These are phyloP conservation scores for Epicoccum nigrum DNA, from an alignment of 2,329 filamentous ascomycete genomes.

Conservation along the genomic window DNA sequence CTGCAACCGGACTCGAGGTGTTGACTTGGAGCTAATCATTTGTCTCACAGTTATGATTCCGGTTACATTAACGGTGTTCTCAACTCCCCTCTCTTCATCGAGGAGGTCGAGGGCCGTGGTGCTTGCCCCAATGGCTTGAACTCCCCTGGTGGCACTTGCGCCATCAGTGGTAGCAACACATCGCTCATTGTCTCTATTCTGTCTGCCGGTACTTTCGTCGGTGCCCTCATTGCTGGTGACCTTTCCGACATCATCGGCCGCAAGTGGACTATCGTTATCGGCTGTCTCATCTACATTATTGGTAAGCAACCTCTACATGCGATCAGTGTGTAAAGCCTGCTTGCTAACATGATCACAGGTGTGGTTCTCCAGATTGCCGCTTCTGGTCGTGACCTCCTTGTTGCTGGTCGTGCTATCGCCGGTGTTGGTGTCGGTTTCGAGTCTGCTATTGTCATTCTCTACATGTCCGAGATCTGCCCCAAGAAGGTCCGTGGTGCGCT, in stretches of 20 bases:
- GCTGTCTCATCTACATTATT: constrained; percentile 30
- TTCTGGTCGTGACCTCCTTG: constrained; percentile 15
- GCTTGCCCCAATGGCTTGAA: constrained; percentile 41
- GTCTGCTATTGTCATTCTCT: constrained; percentile 60
- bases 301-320: constrained; percentile 24
- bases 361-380: constrained; percentile 18
- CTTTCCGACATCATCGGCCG: constrained; percentile 70
- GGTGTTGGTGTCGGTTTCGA: constrained; percentile 41
- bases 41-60: constrained; percentile 16
- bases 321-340: neutral
- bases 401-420: constrained; percentile 38
- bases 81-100: constrained; percentile 18
- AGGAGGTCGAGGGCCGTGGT: constrained; percentile 15
- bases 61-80: constrained; percentile 29
- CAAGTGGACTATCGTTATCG: constrained; percentile 60
- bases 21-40: constrained; percentile 19
- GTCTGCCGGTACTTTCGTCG: constrained; percentile 77
- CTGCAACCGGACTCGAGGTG: constrained; percentile 53
- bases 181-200: constrained; percentile 75
- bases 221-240: constrained; percentile 70
- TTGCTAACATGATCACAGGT: constrained; percentile 21
- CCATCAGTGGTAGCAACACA: constrained; percentile 16
- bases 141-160: constrained; percentile 13
- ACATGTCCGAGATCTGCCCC: constrained; percentile 72
- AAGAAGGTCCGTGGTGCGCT: constrained; percentile 73